Evolutionary conservation across 345 rosid species (phyloP), one percentile per base, ranked within the genome.

Genomic region (Boechera retrofracta): DNA sequence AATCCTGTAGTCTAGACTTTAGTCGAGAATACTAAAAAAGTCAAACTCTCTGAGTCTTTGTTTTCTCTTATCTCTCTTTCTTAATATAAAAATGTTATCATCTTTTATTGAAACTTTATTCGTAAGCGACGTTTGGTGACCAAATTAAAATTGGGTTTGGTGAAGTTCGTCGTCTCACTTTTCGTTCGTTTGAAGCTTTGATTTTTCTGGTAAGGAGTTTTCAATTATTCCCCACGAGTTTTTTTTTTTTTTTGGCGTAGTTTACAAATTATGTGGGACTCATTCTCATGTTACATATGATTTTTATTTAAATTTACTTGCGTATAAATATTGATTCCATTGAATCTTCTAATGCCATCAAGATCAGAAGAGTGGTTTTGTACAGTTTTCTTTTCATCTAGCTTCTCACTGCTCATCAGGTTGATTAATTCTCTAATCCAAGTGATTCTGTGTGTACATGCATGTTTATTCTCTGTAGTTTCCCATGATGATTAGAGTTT

Each of bases 101-200:
- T 3, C 11, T 18, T 61, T 69, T 12, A 45, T 10, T 35, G 51
- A 45, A 54, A 65, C 63, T 72, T 78, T 21, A 72, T 72, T 71
- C 53, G 1, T 29, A 78, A 65, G 81, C 67, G 62, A 78, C 55
- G 66, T 74, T 69, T 61, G 67, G 71, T 69, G 75, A 73, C 67
- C 53, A 79, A 53, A 38, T 39, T 73, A 72, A 31, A 52, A 44
- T 55, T 59, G 35, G 78, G 74, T 70, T 78, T 80, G 83, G 87
- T 84, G 81, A 51, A 67, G 39, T 75, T 28, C 77, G 49, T 86
- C 85, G 53, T 80, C 63, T 66, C 15, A 42, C 85, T 83, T 88
- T 78, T 57, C 87, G 74, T 84, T 72, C 79, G 35, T 80, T 82
- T 77, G 77, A 87, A 82, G 91, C 71, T 72, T 82, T 53, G 48